Base-by-base conservation (phyloP, 1,139 yeast species). In the Zygoascus meyerae region DNA sequence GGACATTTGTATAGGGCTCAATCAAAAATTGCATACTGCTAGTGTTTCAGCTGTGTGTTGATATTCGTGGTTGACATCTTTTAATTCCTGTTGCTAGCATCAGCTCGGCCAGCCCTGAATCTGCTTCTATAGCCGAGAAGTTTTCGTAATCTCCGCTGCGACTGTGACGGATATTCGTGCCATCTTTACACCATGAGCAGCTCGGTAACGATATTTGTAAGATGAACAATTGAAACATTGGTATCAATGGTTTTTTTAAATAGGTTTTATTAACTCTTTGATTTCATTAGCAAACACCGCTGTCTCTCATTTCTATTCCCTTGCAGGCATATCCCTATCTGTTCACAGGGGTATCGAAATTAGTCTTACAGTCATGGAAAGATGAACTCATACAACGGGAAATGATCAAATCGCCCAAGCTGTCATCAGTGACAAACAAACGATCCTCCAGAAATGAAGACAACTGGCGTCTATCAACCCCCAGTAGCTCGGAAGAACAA, bases 301-400 rank as follows among this genome's bases (percentile, higher is more conserved):
- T 64, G 40, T 56, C 58, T 36, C 55, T 64, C 36, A 45, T 63
- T 18, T 62, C 65, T 3, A 61, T 64, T 14, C 66, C 68, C 2
- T 48, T 55, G 34, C 52, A 49, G 12, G 50, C 50, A 26, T 60
- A 62, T 41, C 57, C 60, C 2, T 50, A 43, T 35, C 61, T 62
- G 41, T 54, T 53, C 28, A 60, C 57, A 16, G 66, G 65, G 16
- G 54, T 64, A 16, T 48, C 60, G 18, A 56, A 57, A 34, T 55
- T 64, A 38, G 46, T 62, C 5, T 52, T 62, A 16, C 60, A 57
- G 30, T 53, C 59, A 7, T 57, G 61, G 61, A 51, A 52, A 39
- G 54, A 54, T 3, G 58, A 55, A 15, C 28, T 55, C 14, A 15
- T 44, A 11, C 37, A 44, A n/a, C 37, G 47, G 38, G 41, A 36